These are phyloP conservation scores for Entomortierella beljakovae DNA, from an alignment of 192 early-diverging fungal species.

Conservation along the genomic window DNA sequence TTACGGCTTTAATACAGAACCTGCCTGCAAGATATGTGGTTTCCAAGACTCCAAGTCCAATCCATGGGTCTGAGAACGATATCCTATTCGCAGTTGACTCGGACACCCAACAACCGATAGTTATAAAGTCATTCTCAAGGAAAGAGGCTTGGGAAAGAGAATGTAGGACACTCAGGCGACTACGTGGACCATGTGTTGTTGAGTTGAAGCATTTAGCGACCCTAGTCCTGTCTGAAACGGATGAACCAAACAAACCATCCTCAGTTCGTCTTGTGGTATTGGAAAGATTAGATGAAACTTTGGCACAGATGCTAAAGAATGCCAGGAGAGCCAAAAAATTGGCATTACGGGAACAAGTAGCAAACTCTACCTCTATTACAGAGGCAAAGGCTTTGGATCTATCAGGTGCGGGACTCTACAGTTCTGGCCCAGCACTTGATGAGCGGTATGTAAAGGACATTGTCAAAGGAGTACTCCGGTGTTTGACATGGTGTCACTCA, in stretches of 20 bases:
- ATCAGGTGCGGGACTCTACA: conserved; percentile 29
- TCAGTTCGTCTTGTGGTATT: conserved; percentile 54
- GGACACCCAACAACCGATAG: conserved; percentile 43
- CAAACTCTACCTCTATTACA: neutral
- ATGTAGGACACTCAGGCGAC: conserved; percentile 55
- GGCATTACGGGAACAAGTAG: conserved; percentile 28
- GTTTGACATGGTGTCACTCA: conserved; percentile 60
- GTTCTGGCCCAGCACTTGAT: conserved; percentile 36
- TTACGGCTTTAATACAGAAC: conserved; percentile 40
- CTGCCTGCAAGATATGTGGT: conserved; percentile 59
- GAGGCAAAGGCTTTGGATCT: conserved; percentile 23
- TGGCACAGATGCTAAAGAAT: conserved; percentile 52
- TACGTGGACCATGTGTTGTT: conserved; percentile 55
- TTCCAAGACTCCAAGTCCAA: conserved; percentile 40
- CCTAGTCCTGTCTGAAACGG: conserved; percentile 51
- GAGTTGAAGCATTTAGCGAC: conserved; percentile 64
- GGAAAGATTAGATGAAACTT: conserved; percentile 62
- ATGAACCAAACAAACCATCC: conserved; percentile 42
- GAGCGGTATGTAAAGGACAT: conserved; percentile 36
- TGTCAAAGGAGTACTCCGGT: conserved; percentile 53
- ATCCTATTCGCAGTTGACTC: conserved; percentile 58
- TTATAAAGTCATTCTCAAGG: conserved; percentile 61
- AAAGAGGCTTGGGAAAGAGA: conserved; percentile 67
- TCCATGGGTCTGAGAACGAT: conserved; percentile 57
- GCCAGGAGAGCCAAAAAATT: conserved; percentile 50